Evolutionary conservation across 1,139 yeast genomes (phyloP).

Genomic region (Spathaspora sp.): DNA sequence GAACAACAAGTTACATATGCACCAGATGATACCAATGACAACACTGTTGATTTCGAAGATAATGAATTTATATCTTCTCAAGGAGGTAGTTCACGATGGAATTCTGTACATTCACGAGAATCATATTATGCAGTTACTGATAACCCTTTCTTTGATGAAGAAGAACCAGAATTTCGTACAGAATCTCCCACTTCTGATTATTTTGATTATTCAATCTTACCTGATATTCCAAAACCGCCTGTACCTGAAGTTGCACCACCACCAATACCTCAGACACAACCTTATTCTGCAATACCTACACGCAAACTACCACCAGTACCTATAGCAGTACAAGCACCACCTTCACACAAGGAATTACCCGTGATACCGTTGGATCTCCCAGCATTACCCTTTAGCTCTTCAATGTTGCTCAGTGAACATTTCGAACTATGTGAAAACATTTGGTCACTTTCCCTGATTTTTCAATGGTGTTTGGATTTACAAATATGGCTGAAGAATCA

Average conservation of each 20-base stretch:
- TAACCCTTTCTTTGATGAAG: conserved; percentile 19
- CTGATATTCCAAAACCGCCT: conserved; percentile 26
- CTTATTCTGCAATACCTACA: conserved; percentile 33
- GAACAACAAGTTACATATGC: background rate
- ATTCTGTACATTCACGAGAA: conserved; percentile 15
- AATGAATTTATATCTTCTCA: conserved; percentile 12
- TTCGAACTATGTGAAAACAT: conserved; percentile 37
- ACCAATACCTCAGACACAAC: conserved; percentile 10
- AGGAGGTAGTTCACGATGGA: conserved; percentile 17
- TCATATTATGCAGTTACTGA: conserved; percentile 15
- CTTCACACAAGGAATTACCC: conserved; percentile 33
- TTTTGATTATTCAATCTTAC: conserved; percentile 43
- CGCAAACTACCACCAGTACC: conserved; percentile 24
- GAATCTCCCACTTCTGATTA: conserved; percentile 26
- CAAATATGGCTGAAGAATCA: conserved; percentile 53
- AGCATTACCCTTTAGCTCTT: conserved; percentile 55
- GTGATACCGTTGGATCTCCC: conserved; percentile 58
- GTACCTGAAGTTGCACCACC: background rate
- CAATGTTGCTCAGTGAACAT: conserved; percentile 49
- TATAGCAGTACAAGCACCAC: background rate
- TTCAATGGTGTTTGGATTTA: conserved; percentile 49
- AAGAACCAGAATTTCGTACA: conserved; percentile 10
- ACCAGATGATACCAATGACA: background rate
- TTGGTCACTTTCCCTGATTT: conserved; percentile 45
- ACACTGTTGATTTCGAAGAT: conserved; percentile 3